Evolutionary conservation across 164 flowering plant genomes (phyloP), one percentile per base, ranked within the genome.

Genomic region (grape (Vitis vinifera)): DNA sequence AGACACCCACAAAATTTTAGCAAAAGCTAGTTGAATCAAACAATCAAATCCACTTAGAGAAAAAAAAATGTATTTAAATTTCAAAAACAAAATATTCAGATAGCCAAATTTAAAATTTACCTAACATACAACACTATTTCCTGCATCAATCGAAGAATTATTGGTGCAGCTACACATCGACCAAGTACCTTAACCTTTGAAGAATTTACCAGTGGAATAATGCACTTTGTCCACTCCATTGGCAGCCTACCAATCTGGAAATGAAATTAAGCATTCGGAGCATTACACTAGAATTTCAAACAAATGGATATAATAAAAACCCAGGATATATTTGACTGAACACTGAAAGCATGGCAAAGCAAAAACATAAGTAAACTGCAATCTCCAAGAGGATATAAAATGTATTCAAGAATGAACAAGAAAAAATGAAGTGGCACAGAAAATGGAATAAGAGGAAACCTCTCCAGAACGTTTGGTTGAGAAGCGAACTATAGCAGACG

Each of bases 201-300:
- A 15, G 89, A 85, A 53, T 76, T 79, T 8, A 87, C 88, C 47
- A 92, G 90, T 13, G 90, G 91, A 70, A 76, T 70, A 48, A 89
- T 71, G 68, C 91, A 84, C 55, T 81, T 85, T 56, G 87, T 74
- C 95, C 93, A 92, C 59, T 90, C 97, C 84, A 84, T 80, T 31
- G 91, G 88, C 29, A 92, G 81, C 79, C 94, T 81, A 9, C 97
- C 97, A 77, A 92, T 85, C 97, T 92, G 44, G 44, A 37, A 37
- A 37, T 37, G 73, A 71, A 66, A 73, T 58, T 44, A 3, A 27
- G 17, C 4, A 48, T 17, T 29, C 13, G 30, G 44, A 17, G 12
- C 62, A 48, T 37, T 31, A 37, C 3, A n/a, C 19, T 12, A 17
- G 57, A 2, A 13, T 56, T 14, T 12, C 61, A 60, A 44, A 1